These are phyloP conservation scores for Nematocida ausubeli DNA, from an alignment of 371 early-diverging fungal species.

Conservation along the genomic window DNA sequence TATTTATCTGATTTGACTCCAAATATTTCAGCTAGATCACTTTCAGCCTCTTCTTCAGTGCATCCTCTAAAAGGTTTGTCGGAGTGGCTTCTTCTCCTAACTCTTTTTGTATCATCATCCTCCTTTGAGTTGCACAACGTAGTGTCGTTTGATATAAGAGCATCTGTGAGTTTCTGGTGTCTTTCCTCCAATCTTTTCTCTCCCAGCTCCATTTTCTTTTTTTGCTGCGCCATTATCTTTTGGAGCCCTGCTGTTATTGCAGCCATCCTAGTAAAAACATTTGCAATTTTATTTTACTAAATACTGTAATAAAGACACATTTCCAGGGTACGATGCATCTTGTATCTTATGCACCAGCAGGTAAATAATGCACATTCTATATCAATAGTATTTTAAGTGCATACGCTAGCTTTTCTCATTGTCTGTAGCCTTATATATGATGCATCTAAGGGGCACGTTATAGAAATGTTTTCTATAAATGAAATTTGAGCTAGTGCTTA, in stretches of 20 bases:
- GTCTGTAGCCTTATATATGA: too few species aligned
- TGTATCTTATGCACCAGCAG: too few species aligned
- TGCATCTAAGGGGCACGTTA: too few species aligned
- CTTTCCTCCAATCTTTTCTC: constrained; percentile 35
- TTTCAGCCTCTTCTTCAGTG: constrained; percentile 50
- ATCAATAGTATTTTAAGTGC: too few species aligned
- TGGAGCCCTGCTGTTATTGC: constrained; percentile 48
- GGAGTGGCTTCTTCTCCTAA: constrained; percentile 8
- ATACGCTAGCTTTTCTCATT: too few species aligned
- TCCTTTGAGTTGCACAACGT: neutral
- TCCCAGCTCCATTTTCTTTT: constrained; percentile 7
- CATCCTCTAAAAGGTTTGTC: constrained; percentile 47
- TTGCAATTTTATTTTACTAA: constrained; percentile 41
- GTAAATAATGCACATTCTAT: too few species aligned
- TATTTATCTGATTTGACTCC: constrained; percentile 36
- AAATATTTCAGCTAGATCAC: constrained; percentile 36
- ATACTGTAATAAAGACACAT: too few species aligned
- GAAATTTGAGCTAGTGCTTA: too few species aligned
- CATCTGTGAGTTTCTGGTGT: neutral
- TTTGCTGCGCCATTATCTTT: constrained; percentile 47
- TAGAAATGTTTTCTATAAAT: too few species aligned
- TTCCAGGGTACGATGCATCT: too few species aligned
- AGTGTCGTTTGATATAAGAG: neutral
- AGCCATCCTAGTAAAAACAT: constrained; percentile 38
- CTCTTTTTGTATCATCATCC: constrained; percentile 45